Percentiles rank a stretch among this genome's conserved stretches.
phyloP scores from a whole-genome alignment of 805 yeast genomes.

The Lipomyces oligophaga region DNA sequence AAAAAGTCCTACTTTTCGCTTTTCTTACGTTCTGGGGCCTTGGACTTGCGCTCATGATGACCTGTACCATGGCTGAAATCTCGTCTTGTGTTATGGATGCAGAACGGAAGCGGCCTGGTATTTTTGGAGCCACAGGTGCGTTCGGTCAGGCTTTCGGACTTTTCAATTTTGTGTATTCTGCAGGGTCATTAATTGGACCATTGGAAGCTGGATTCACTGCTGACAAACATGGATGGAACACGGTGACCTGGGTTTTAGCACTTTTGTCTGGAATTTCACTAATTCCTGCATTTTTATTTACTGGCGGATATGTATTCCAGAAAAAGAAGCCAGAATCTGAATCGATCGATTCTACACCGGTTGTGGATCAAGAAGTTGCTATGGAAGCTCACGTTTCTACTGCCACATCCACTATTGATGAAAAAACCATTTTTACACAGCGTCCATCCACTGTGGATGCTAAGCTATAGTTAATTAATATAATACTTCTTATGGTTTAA shows the following conservation, averaged over 20 bases:
- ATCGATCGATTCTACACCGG: too few species aligned
- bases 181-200: constrained; percentile 38
- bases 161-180: constrained; percentile 36
- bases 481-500: too few species aligned
- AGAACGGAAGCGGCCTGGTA: constrained; percentile 34
- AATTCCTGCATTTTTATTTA: constrained; percentile 32
- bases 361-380: too few species aligned
- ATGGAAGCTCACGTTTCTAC: too few species aligned
- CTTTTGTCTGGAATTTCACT: constrained; percentile 13
- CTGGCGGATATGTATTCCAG: constrained; percentile 32
- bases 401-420: too few species aligned
- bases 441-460: too few species aligned
- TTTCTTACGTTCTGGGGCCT: constrained; percentile 33
- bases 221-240: constrained; percentile 31
- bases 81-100: constrained; percentile 29
- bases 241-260: constrained; percentile 19
- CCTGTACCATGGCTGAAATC: constrained; percentile 36
- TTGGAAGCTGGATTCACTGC: constrained; percentile 34
- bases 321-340: constrained; percentile 1
- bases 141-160: constrained; percentile 38
- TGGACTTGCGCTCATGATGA: constrained; percentile 27
- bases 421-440: too few species aligned
- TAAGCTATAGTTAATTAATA: too few species aligned
- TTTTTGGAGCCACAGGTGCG: constrained; percentile 35
- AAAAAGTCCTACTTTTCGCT: constrained; percentile 34